Base-by-base conservation (phyloP, 2,329 filamentous ascomycete species). In the Sclerotinia glacialis region DNA sequence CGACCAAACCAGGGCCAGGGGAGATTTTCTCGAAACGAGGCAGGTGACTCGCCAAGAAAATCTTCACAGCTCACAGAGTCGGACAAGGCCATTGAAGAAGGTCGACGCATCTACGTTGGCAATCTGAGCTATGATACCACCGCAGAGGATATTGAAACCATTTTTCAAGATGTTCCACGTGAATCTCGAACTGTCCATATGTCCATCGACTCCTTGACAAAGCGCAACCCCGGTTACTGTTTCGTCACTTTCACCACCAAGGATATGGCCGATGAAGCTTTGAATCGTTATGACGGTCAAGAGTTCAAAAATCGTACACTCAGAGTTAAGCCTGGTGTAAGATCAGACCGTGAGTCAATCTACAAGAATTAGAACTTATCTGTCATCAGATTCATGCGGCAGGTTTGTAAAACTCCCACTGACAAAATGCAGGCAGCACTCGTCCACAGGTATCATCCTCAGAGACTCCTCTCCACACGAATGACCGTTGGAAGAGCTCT, bases 211-310 rank as follows among this genome's bases (percentile, higher is more conserved):
- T 84, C 87, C 1, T 85, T 89, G 76, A 89, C 84, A 40, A 85
- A 83, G 50, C 82, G 88, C 54, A 92, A 91, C 75, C 88, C 88
- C 0, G 89, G 87, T 47, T 91, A 91, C 78, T 92, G 89, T 78
- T 92, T 92, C 72, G 85, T 91, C 55, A 89, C 92, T 72, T 85
- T 92, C 67, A 76, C 77, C 55, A 82, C 80, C 56, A 81, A 81
- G 55, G 84, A 85, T 37, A 79, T 85, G 40, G 88, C 88, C 3
- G 80, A 84, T 5, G 76, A 76, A 1, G 86, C 86, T 1, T 85
- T 91, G 75, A 73, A 77, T n/a, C 79, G 82, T 16, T 78, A 91
- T 53, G 80, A 84, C 65, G 83, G 83, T 23, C 79, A 79, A 26
- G 78, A 80, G 16, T 78, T 91, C 42, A 80, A 84, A 18, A 84